Percentiles rank a stretch among this genome's conserved stretches.
phyloP scores from a whole-genome alignment of 495 filamentous ascomycete genomes.

The Podospora appendiculata region DNA sequence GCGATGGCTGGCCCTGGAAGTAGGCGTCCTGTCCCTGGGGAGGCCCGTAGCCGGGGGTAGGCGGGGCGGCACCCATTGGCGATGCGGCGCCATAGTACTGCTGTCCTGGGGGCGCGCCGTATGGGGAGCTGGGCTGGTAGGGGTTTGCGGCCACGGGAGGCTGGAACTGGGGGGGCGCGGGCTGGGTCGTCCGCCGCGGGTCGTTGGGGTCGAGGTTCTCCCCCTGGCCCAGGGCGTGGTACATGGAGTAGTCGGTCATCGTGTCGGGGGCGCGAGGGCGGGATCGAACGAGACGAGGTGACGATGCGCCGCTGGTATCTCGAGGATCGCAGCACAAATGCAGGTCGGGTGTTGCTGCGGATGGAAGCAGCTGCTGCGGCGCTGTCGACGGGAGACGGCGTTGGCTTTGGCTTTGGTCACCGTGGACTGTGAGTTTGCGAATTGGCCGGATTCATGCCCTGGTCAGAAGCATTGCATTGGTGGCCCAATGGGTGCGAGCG shows the following conservation, averaged over 20 bases:
- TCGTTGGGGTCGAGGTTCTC: constrained; percentile 55
- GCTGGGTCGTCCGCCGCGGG: constrained; percentile 48
- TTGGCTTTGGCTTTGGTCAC: too few relatives aligned
- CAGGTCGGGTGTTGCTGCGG: too few relatives aligned
- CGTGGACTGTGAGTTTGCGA: not conserved
- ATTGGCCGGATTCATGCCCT: not conserved
- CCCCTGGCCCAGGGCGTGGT: constrained; percentile 62
- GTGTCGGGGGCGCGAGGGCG: not conserved
- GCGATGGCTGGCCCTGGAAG: constrained; percentile 16
- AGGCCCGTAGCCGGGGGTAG: constrained; percentile 28
- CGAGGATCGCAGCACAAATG: too few relatives aligned
- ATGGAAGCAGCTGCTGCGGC: too few relatives aligned
- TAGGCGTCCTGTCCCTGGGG: constrained; percentile 21
- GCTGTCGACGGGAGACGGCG: not conserved
- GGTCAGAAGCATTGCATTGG: not conserved
- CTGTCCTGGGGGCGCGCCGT: constrained; percentile 19
- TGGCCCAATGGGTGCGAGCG: too few relatives aligned
- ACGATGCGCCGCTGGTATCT: not conserved
- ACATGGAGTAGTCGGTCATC: constrained; percentile 74
- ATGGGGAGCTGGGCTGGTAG: constrained; percentile 50
- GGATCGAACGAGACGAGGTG: too few relatives aligned
- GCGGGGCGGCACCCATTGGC: constrained; percentile 22
- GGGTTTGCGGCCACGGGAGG: constrained; percentile 41
- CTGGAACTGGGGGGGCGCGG: constrained; percentile 50
- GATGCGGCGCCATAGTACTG: constrained; percentile 29